Base-by-base conservation (phyloP, 768 basidiomycete genomes). In the Pholiota conissans region DNA sequence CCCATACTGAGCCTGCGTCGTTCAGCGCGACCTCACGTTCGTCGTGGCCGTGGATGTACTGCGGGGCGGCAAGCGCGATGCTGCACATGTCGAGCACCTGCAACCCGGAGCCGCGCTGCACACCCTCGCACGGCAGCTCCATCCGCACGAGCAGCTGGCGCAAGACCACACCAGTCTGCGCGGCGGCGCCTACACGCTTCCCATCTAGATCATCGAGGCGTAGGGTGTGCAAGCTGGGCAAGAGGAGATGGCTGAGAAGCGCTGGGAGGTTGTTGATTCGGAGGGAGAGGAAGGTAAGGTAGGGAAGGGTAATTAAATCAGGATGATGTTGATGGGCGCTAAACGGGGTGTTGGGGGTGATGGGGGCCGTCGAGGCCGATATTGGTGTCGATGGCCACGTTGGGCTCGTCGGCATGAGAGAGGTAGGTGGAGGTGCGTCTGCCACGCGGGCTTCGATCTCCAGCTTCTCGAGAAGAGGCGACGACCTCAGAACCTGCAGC, bases 121-220 rank as follows among this genome's bases (percentile, higher is more conserved):
- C 45, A 6, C 56, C 52, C 16, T 64, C 68, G 39, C 54, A 59
- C 11, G 67, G 66, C 18, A 70, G 54, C 40, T 72, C 72, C 71
- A 69, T 73, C 30, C 73, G 67, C 13, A 71, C 63, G 8, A 76
- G 61, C 27, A 75, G 49, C 45, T 67, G 65, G 2, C 66, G 61
- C 20, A 76, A 57, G 14, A 67, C 66, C 0, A 49, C 51, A 2
- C 65, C 71, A 11, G 67, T 70, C 48, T 74, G 69, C n/a, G 56
- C 48, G 6, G 69, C 70, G 14, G 69, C 68, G 5, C 65, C 56
- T 1, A 57, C 30, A 2, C 73, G 62, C 39, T 65, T 70, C 16
- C 73, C 75, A 51, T 76, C 74, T 26, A 76, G 63, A 52, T 75
- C 75, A 45, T 71, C 68, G 32, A 78, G 61, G 49, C 60, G 65